Evolutionary conservation across 345 rosid genomes (phyloP).

Genomic region (Atalantia buxifolia): DNA sequence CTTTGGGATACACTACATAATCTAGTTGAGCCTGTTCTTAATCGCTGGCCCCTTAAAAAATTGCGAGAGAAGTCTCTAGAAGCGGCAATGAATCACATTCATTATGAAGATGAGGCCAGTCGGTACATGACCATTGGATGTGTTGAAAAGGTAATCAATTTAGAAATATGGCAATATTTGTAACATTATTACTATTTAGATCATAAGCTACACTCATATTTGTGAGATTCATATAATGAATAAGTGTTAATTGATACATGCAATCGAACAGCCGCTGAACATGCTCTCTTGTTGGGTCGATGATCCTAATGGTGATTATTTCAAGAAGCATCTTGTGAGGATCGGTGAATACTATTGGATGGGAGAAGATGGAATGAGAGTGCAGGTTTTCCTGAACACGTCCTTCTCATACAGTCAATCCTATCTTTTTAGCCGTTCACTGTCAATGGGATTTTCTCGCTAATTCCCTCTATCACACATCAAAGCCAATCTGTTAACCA

Average conservation of each 20-base stretch:
- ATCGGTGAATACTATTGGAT: conserved; percentile 26
- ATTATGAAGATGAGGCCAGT: conserved; percentile 42
- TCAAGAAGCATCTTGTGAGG: conserved; percentile 58
- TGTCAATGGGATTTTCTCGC: too few relatives aligned
- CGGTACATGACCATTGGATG: conserved; percentile 41
- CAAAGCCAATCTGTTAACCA: too few relatives aligned
- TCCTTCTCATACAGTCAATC: too few relatives aligned
- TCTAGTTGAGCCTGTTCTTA: conserved; percentile 37
- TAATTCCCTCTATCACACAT: too few relatives aligned
- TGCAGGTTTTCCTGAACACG: neutral
- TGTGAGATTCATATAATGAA: neutral
- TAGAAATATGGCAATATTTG: neutral
- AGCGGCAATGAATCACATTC: conserved; percentile 32
- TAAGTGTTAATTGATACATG: neutral
- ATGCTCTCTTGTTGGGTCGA: conserved; percentile 75
- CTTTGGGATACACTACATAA: conserved; percentile 37
- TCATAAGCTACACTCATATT: neutral
- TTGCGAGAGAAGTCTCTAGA: conserved; percentile 33
- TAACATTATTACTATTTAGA: too few relatives aligned
- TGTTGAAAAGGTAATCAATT: conserved; percentile 33
- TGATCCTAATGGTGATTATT: conserved; percentile 49
- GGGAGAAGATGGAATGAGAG: neutral
- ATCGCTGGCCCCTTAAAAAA: conserved; percentile 41
- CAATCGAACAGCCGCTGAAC: conserved; percentile 26
- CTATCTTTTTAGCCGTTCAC: too few relatives aligned